phyloP scores from a whole-genome alignment of 108 stramenopile genomes.

The Fragilariopsis cylindrus region DNA sequence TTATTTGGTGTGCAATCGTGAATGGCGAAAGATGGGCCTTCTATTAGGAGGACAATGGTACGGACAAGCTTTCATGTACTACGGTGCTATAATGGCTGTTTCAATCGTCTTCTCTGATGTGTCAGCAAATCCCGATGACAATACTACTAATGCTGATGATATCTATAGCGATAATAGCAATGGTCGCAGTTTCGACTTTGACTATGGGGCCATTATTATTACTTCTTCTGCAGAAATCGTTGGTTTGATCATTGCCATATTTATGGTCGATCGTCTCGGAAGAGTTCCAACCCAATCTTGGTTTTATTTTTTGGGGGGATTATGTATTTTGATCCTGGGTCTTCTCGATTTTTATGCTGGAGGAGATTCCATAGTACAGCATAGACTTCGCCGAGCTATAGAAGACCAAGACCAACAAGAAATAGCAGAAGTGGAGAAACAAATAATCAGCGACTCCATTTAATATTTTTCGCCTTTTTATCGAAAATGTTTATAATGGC shows the following conservation, averaged over 20 bases:
- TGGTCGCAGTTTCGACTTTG: constrained; percentile 36
- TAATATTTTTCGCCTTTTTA: constrained; percentile 10
- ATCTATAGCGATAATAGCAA: constrained; percentile 3
- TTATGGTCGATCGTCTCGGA: constrained; percentile 44
- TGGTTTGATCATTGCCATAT: constrained; percentile 39
- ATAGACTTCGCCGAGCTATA: not conserved
- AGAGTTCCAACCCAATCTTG: constrained; percentile 39
- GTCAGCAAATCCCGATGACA: constrained; percentile 11
- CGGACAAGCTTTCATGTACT: constrained; percentile 51
- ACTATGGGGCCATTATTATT: constrained; percentile 58
- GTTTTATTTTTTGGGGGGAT: constrained; percentile 46
- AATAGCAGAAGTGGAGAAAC: constrained; percentile 11
- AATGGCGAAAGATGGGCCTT: constrained; percentile 55
- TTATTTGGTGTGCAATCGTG: not conserved
- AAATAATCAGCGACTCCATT: not conserved
- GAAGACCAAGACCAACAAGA: not conserved
- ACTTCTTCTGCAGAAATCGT: constrained; percentile 52
- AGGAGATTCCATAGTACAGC: not conserved
- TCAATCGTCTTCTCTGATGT: constrained; percentile 51
- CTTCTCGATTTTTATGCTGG: constrained; percentile 2
- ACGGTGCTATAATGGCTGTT: constrained; percentile 51
- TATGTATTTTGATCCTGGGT: constrained; percentile 31
- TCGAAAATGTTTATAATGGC: constrained; percentile 25
- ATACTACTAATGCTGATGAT: constrained; percentile 1
- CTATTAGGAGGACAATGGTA: constrained; percentile 33